phyloP scores from a whole-genome alignment of 495 filamentous ascomycete genomes.

The Astrothelium subdiscretum region DNA sequence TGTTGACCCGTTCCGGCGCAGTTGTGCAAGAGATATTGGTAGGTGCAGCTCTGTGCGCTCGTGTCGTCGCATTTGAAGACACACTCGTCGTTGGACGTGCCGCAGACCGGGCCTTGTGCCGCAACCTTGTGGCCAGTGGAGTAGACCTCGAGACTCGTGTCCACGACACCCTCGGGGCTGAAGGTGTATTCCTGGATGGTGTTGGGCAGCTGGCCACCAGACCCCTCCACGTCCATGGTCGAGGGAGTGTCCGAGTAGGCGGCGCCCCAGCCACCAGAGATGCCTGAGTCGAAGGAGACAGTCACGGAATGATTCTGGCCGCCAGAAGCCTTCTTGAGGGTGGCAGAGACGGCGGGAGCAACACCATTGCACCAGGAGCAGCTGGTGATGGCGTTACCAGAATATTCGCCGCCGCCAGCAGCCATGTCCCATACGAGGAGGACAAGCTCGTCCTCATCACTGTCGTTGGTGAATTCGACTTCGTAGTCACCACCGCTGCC shows the following conservation, averaged over 20 bases:
- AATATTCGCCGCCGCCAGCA: background rate
- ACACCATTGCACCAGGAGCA: background rate
- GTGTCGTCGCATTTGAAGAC: background rate
- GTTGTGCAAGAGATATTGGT: background rate
- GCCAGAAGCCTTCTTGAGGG: background rate
- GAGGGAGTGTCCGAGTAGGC: background rate
- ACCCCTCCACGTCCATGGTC: background rate
- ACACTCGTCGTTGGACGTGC: background rate
- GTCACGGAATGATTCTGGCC: background rate
- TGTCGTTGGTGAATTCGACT: conserved; percentile 11
- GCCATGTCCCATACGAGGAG: conserved; percentile 1
- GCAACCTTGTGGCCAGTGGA: background rate
- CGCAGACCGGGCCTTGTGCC: background rate
- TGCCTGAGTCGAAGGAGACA: background rate
- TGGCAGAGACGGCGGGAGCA: background rate
- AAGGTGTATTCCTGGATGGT: conserved; percentile 1
- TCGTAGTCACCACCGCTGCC: background rate
- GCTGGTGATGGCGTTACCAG: background rate
- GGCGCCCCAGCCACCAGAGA: background rate
- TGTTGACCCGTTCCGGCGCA: background rate
- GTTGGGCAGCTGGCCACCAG: background rate
- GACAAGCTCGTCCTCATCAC: conserved; percentile 9
- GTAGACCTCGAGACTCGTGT: background rate
- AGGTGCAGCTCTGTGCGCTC: background rate
- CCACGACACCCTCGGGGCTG: background rate